Evolutionary conservation across 352 stramenopile species (phyloP), one percentile per base, ranked within the genome.

Genomic region (Elongisporangium undulatum): DNA sequence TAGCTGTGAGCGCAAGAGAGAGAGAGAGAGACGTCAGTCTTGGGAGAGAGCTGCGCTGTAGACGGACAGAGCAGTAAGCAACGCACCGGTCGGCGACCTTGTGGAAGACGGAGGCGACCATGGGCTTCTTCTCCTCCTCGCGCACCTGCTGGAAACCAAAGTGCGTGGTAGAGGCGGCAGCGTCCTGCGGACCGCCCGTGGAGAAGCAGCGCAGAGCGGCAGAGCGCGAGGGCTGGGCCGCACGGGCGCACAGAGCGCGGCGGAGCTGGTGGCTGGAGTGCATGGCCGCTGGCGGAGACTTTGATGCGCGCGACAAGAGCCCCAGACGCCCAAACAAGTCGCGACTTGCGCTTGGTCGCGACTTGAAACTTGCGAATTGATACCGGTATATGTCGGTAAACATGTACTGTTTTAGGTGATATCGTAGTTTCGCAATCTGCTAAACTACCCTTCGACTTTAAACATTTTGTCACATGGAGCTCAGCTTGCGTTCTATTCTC

Each of bases 101-200:
- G 74, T 97, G 95, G 81, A 99, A 99, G 3, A 99, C 97, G 45
- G 81, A 79, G 23, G 91, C 86, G 1, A 99, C 97, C 68, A 98
- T 89, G 4, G 77, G 76, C 73, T 99, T 96, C 80, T 99, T 98
- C 57, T 94, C 90, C 55, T 89, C 77, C 56, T 93, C 83, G 39
- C 77, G 75, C 50, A 98, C 93, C 67, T 97, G 71, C 66, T 91
- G 79, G 70, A 96, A 97, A 53, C 90, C 90, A 63, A 95, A 95
- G 70, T 95, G 87, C 57, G 87, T 95, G 50, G 79, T 95, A 51
- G 62, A 68, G 34, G 26, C 51, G 13, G 56, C 49, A 4, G 63
- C 34, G 10, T 45, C 34, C 13, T 45, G 34, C 34, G 34, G 13
- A n/a, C n/a, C n/a, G 9, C 34, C 34, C 34, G 34, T 45, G 34